These are phyloP conservation scores for Eimeria necatrix DNA, from an alignment of 169 alveolate genomes.

Conservation along the genomic window DNA sequence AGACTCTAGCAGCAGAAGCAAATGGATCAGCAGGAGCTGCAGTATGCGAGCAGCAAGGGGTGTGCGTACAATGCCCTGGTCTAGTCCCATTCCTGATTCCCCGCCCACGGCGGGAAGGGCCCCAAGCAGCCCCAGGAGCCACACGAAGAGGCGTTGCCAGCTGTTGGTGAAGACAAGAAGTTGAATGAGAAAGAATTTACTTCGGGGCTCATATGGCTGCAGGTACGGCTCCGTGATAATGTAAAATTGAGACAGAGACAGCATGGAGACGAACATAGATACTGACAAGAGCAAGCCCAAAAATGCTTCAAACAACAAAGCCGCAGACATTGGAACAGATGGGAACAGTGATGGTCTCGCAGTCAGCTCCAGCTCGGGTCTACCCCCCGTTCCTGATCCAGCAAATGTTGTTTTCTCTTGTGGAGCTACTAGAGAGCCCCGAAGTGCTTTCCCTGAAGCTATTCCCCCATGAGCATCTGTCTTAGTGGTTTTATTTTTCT, in stretches of 20 bases:
- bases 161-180: slow-evolving; percentile 63
- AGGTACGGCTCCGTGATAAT: slow-evolving; percentile 65
- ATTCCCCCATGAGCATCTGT: background rate
- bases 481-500: background rate
- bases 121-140: background rate
- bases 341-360: background rate
- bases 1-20: background rate
- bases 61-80: background rate
- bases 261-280: slow-evolving; percentile 53
- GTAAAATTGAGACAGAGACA: slow-evolving; percentile 70
- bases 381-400: background rate
- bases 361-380: background rate
- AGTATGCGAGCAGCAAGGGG: background rate
- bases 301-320: background rate
- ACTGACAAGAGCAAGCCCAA: background rate
- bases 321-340: background rate
- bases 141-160: slow-evolving; percentile 64
- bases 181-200: slow-evolving; percentile 52
- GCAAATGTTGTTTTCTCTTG: background rate
- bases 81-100: background rate
- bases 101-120: slow-evolving; percentile 23
- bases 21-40: background rate
- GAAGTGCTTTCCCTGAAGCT: background rate
- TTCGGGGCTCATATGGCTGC: slow-evolving; percentile 53
- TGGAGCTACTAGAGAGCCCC: background rate